Evolutionary conservation across 208 protist species (phyloP).

Genomic region (Acanthamoeba comandoni): DNA sequence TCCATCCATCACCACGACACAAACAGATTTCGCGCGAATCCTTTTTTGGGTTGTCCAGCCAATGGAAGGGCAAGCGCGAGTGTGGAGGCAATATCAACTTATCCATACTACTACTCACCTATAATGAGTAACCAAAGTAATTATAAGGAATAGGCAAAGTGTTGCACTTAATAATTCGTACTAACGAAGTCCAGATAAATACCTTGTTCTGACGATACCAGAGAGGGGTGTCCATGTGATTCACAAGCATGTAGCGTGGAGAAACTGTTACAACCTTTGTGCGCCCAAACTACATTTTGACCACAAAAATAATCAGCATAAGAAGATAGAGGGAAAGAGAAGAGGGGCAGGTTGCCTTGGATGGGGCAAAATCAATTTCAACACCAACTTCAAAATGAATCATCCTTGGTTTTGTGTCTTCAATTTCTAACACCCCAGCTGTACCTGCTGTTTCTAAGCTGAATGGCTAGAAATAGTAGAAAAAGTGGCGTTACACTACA

Average conservation of each 20-base stretch:
- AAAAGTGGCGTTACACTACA: background rate
- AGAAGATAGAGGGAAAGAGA: background rate
- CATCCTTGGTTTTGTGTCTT: conserved; percentile 31
- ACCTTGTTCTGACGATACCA: conserved; percentile 47
- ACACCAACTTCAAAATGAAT: conserved; percentile 62
- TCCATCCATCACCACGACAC: conserved; percentile 21
- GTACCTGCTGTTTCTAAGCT: conserved; percentile 59
- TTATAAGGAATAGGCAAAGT: no score
- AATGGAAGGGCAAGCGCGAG: conserved; percentile 61
- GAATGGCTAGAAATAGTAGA: conserved; percentile 17
- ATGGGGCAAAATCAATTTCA: conserved; percentile 53
- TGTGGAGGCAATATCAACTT: conserved; percentile 50
- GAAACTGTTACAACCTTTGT: conserved; percentile 63
- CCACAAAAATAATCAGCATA: background rate
- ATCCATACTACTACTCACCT: background rate
- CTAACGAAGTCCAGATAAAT: no score
- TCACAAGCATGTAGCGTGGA: conserved; percentile 35
- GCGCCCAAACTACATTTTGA: conserved; percentile 35
- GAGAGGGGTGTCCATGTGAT: conserved; percentile 40
- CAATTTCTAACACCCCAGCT: conserved; percentile 35
- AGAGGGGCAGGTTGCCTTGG: conserved; percentile 18
- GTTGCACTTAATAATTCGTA: no score
- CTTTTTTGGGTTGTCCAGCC: conserved; percentile 22
- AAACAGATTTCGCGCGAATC: conserved; percentile 40
- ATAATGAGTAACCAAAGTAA: no score